Base-by-base conservation (phyloP, 2,329 filamentous ascomycete genomes). In the Aspergillus versicolor region DNA sequence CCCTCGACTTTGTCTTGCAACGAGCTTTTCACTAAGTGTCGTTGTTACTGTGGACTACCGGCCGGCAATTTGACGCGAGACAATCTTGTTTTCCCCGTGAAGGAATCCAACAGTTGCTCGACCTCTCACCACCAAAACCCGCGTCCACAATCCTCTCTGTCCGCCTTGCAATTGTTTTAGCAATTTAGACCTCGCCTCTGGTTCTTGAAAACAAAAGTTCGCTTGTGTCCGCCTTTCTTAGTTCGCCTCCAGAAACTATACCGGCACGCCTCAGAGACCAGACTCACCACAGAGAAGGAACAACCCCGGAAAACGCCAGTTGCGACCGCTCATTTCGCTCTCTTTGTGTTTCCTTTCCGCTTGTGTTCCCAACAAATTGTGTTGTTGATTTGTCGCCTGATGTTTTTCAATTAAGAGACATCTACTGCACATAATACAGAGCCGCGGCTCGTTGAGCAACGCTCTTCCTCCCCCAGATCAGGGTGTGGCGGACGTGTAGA, bases 1-100 rank as follows among this genome's bases (percentile, higher is more conserved):
- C 50, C 53, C 59, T 58, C 56, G 47, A 59, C 60, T 61, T 62
- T 55, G 50, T 54, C 47, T 52, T 60, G 60, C 62, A 74, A 76
- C 77, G 77, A 79, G 76, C 77, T 79, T 79, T 79, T 79, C 74
- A 78, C 76, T 79, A 79, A 79, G 77, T 76, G 72, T 79, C 76
- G 77, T 79, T 77, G 70, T 65, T 64, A 57, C 66, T 59, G 64
- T 71, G 62, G 62, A 57, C 60, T 56, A 58, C 64, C 61, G 62
- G 58, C 56, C 62, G 66, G 61, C 47, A 63, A 61, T 62, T 67
- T 55, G 60, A 64, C 65, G 62, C 62, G 67, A 66, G 69, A 63
- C 43, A 52, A 17, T 57, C 48, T 56, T 56, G 49, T 58, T 56
- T 61, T 62, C 48, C 52, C 44, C 60, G 44, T 43, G 48, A 56